These are phyloP conservation scores for Drosera capensis DNA, from an alignment of 148 eudicot genomes.

Conservation along the genomic window DNA sequence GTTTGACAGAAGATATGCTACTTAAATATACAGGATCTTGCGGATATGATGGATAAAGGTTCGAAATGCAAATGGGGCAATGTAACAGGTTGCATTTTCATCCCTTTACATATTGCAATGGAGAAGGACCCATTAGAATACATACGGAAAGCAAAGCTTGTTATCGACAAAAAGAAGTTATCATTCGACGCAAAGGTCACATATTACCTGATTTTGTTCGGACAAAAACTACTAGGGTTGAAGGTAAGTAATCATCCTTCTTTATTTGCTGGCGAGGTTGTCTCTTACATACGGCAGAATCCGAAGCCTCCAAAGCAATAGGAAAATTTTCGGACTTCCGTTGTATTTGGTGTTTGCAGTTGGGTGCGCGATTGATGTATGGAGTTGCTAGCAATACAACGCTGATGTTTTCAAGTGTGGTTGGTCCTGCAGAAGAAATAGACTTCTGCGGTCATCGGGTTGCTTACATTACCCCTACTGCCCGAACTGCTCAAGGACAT, in stretches of 20 bases:
- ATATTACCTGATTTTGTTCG: conserved; percentile 4
- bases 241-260: conserved; percentile 6
- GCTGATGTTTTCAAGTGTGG: conserved; percentile 40
- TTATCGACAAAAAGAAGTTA: conserved; percentile 38
- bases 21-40: conserved; percentile 31
- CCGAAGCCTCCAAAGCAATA: not conserved
- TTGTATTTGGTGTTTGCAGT: not conserved
- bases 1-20: too few species aligned
- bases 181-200: conserved; percentile 39
- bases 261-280: too few species aligned
- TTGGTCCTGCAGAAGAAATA: conserved; percentile 60
- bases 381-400: conserved; percentile 20
- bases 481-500: conserved; percentile 31
- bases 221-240: conserved; percentile 21
- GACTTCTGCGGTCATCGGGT: conserved; percentile 44
- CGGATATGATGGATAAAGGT: conserved; percentile 34
- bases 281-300: not conserved
- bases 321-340: not conserved
- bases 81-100: conserved; percentile 25
- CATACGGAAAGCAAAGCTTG: conserved; percentile 38
- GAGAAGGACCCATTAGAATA: conserved; percentile 41
- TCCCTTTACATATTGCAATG: conserved; percentile 38
- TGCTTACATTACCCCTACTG: conserved; percentile 46
- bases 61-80: conserved; percentile 50
- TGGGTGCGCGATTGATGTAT: conserved; percentile 14